Base-by-base conservation (phyloP, 768 basidiomycete species). In the Mrakia hoshinonis region DNA sequence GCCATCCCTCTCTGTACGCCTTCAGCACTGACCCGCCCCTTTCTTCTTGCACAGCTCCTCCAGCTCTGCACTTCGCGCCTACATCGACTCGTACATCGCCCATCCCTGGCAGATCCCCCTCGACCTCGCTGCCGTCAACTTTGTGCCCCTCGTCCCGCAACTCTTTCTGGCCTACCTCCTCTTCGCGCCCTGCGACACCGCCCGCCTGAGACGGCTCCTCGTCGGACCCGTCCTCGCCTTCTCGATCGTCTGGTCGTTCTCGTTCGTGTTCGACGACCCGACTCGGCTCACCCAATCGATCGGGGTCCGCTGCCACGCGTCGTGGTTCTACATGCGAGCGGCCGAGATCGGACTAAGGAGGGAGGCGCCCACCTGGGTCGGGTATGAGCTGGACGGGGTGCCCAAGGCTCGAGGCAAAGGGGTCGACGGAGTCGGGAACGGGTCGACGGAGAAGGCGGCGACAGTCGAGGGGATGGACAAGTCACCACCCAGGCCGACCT, bases 101-200 rank as follows among this genome's bases (percentile, higher is more conserved):
- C 51, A 22, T 24, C 51, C 51, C n/a, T 52, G 51, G 51, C n/a
- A 24, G 11, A 52, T 52, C 51, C 10, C 9, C 51, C 20, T 29
- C 51, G n/a, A n/a, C 51, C 51, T 52, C n/a, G 29, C 51, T 29
- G 6, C 13, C 51, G 7, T 52, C n/a, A 13, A 24, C 51, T 52
- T 52, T 29, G n/a, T 52, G n/a, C 51, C 51, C 29, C 51, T 52
- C n/a, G 12, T 52, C 51, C 51, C 51, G n/a, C 51, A 52, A 52
- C n/a, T 52, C 4, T 52, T 24, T 29, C 51, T 52, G 11, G n/a
- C 51, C 51, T 52, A 52, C 51, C 51, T 52, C 51, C 51, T 52
- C 51, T 52, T 24, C n/a, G n/a, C 51, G 10, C n/a, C 51, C 2
- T 1, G 29, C 9, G 13, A 52, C n/a, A 52, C 51, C 1, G 13